Percentiles rank a stretch among this genome's conserved stretches.
Conservation (phyloP, 208 protist species). For the Balamuthia mandrillaris region DNA sequence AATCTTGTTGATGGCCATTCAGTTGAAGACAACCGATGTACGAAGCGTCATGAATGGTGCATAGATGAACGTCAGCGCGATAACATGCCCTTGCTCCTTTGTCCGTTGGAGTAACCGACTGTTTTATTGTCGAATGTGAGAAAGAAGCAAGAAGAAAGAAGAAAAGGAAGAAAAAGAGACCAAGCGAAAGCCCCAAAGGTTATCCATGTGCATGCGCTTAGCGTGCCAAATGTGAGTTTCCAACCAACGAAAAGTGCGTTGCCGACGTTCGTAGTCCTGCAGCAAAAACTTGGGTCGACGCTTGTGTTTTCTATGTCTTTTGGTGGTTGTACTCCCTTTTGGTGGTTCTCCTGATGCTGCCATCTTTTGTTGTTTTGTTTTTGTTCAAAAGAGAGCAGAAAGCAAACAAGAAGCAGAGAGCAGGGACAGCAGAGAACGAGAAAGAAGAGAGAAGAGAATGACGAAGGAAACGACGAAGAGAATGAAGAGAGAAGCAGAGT, state of each 20-base stretch:
- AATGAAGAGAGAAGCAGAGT: background rate
- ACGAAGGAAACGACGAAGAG: background rate
- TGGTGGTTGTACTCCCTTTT: background rate
- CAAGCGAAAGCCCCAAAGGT: conserved; percentile 56
- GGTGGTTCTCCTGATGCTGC: too few species aligned
- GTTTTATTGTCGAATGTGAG: background rate
- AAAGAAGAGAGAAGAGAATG: background rate
- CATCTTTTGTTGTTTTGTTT: too few species aligned
- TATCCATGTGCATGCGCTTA: conserved; percentile 65
- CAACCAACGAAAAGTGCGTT: conserved; percentile 51
- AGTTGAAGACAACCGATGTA: background rate
- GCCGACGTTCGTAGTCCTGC: conserved; percentile 53
- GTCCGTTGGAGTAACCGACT: background rate
- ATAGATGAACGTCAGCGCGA: background rate
- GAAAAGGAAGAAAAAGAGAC: background rate
- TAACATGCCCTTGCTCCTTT: background rate
- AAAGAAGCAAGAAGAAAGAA: background rate
- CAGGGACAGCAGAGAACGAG: background rate
- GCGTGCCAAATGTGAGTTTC: conserved; percentile 73
- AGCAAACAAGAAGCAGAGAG: background rate
- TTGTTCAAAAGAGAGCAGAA: too few species aligned
- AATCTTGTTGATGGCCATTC: background rate
- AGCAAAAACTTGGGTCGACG: conserved; percentile 56
- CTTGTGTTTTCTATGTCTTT: conserved; percentile 15
- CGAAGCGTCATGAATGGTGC: conserved; percentile 27